Evolutionary conservation across 768 basidiomycete genomes (phyloP).

Genomic region (Phanerodontia chrysosporium): DNA sequence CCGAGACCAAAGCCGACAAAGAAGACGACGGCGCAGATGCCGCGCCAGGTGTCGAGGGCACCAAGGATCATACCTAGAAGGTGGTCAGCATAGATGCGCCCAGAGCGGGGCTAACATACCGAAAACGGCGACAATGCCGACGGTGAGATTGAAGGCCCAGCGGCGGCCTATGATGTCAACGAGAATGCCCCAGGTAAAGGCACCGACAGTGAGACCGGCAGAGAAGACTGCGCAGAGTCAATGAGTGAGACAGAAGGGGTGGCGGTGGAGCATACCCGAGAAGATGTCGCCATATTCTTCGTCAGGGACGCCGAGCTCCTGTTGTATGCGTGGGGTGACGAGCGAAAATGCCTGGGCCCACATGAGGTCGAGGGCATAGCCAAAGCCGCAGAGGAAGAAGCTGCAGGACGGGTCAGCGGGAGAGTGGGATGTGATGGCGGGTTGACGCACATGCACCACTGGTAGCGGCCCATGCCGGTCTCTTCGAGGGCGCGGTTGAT

Average conservation of each 20-base stretch:
- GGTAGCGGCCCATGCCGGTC: slow-evolving; percentile 10
- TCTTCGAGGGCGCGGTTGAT: slow-evolving; percentile 11
- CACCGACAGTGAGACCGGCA: slow-evolving; percentile 46
- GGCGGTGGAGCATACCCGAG: background rate
- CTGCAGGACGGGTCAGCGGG: background rate
- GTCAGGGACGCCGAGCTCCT: slow-evolving; percentile 10
- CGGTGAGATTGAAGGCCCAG: slow-evolving; percentile 40
- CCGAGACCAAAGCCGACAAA: slow-evolving; percentile 48
- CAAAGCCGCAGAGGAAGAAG: slow-evolving; percentile 12
- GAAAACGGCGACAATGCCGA: slow-evolving; percentile 41
- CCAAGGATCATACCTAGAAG: slow-evolving; percentile 35
- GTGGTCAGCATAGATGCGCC: too few species aligned
- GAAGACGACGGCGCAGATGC: slow-evolving; percentile 36
- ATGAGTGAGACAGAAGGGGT: background rate
- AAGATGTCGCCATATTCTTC: slow-evolving; percentile 12
- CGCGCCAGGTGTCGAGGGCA: slow-evolving; percentile 38
- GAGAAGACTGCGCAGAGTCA: slow-evolving; percentile 24
- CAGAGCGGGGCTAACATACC: too few species aligned
- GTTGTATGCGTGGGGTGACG: slow-evolving; percentile 12
- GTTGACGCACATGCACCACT: slow-evolving; percentile 11
- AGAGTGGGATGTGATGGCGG: background rate
- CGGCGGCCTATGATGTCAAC: slow-evolving; percentile 46
- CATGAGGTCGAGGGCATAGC: slow-evolving; percentile 12
- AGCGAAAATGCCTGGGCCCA: slow-evolving; percentile 11
- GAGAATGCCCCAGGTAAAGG: slow-evolving; percentile 44